Evolutionary conservation across 2,329 filamentous ascomycete genomes (phyloP).

Genomic region (Fusarium coffeatum): DNA sequence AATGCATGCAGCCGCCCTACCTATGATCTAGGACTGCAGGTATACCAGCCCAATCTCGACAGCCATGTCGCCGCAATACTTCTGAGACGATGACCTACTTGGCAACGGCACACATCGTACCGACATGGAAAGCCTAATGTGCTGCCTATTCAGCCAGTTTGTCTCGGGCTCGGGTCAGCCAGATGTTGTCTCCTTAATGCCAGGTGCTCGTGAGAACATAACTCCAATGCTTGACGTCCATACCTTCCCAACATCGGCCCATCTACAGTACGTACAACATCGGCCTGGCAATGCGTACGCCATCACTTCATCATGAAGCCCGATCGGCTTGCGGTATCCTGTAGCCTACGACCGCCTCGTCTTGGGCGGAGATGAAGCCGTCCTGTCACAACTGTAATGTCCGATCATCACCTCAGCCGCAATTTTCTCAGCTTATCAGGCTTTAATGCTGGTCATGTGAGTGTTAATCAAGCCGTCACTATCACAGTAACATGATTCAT

Average conservation of each 20-base stretch:
- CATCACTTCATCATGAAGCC: neutral
- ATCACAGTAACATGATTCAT: conserved; percentile 26
- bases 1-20: conserved; percentile 36
- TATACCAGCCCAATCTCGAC: conserved; percentile 33
- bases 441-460: conserved; percentile 6
- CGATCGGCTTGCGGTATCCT: neutral
- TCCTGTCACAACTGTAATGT: conserved; percentile 14
- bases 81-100: conserved; percentile 9
- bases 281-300: conserved; percentile 9
- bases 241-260: conserved; percentile 15
- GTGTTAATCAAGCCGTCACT: conserved; percentile 7
- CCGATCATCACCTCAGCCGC: conserved; percentile 22
- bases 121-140: conserved; percentile 17
- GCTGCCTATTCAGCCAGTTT: conserved; percentile 23
- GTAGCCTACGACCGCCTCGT: conserved; percentile 8
- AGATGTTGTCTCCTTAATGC: neutral
- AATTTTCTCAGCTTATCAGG: conserved; percentile 5
- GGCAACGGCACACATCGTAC: conserved; percentile 12
- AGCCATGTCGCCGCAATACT: conserved; percentile 19
- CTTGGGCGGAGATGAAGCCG: neutral
- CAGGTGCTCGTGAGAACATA: neutral
- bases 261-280: conserved; percentile 6
- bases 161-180: conserved; percentile 10
- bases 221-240: neutral
- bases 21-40: conserved; percentile 28